These are phyloP conservation scores for Ceratocystis cacaofunesta DNA, from an alignment of 2,329 filamentous ascomycete species.

Conservation along the genomic window DNA sequence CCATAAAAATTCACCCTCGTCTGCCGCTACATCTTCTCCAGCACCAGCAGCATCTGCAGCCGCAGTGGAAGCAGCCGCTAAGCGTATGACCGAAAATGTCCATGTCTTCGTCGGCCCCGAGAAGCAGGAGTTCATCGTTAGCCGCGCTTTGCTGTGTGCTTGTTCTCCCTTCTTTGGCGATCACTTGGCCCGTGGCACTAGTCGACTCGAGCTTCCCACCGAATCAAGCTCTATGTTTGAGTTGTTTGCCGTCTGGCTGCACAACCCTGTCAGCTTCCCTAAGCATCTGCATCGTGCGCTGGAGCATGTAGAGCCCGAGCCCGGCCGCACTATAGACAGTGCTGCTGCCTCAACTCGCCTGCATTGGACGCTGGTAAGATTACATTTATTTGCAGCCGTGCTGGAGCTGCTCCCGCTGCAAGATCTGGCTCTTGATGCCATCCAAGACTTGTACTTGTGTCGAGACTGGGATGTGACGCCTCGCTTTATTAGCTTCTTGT, in stretches of 20 bases:
- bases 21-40: neutral
- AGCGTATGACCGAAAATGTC: slow-evolving; percentile 19
- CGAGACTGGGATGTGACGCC: slow-evolving; percentile 44
- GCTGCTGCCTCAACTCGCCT: slow-evolving; percentile 27
- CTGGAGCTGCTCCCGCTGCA: slow-evolving; percentile 37
- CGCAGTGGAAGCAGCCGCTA: neutral
- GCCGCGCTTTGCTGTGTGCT: slow-evolving; percentile 32
- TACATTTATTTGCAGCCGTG: slow-evolving; percentile 42
- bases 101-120: slow-evolving; percentile 31
- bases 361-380: slow-evolving; percentile 41
- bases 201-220: slow-evolving; percentile 29
- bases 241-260: slow-evolving; percentile 38
- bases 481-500: slow-evolving; percentile 36
- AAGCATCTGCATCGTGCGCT: slow-evolving; percentile 31
- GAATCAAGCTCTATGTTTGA: slow-evolving; percentile 39
- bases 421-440: slow-evolving; percentile 41
- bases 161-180: slow-evolving; percentile 35
- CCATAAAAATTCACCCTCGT: neutral
- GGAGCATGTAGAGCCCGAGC: slow-evolving; percentile 18
- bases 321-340: slow-evolving; percentile 18
- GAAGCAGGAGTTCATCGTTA: slow-evolving; percentile 29
- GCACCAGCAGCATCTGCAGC: neutral
- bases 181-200: slow-evolving; percentile 28
- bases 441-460: slow-evolving; percentile 44
- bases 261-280: slow-evolving; percentile 24